Evolutionary conservation across 2,329 filamentous ascomycete species (phyloP), one percentile per base, ranked within the genome.

Genomic region (Trichoderma hamatum): DNA sequence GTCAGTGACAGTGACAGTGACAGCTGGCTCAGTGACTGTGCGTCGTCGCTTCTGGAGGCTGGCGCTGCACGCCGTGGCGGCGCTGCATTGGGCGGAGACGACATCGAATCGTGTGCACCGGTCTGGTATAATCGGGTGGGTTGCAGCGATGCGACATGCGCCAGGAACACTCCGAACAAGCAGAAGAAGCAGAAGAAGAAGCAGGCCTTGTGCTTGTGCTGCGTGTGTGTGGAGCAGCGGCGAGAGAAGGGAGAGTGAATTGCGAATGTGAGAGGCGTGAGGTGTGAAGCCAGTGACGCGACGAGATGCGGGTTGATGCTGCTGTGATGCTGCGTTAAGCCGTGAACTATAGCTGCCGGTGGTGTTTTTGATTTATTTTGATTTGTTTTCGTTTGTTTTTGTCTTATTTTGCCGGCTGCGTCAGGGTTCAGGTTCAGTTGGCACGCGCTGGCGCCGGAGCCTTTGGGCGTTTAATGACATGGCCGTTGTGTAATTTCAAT

Each of bases 1-100:
- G 46, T 49, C 46, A 49, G 21, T 24, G 46, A 49, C 46, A 49
- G 43, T 7, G 43, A 46, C 43, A 46, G 46, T 49, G 46, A 49
- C 46, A 49, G 46, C 46, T 49, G 46, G 70, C 80, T 78, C 64
- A 85, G 77, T 30, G 83, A 83, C 66, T 79, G 78, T 43, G 69
- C 76, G 54, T 76, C 74, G 67, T 79, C 76, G 54, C 75, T 72
- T 65, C 73, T 72, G 69, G 69, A 76, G 70, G 76, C 76, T 71
- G 73, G 72, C 60, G 79, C 78, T 71, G 77, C 76, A 69, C 78
- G 80, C 72, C 77, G 76, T 66, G 76, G 72, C 52, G 79, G 75
- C 74, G 73, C 70, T 71, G 77, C 72, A 59, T 72, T 71, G 64
- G 75, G 72, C 36, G 75, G 62, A 69, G 39, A 73, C 65, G 77